Percentiles rank a stretch among this genome's conserved stretches.
phyloP scores from a whole-genome alignment of 208 protist species.

The Angomonas deanei region DNA sequence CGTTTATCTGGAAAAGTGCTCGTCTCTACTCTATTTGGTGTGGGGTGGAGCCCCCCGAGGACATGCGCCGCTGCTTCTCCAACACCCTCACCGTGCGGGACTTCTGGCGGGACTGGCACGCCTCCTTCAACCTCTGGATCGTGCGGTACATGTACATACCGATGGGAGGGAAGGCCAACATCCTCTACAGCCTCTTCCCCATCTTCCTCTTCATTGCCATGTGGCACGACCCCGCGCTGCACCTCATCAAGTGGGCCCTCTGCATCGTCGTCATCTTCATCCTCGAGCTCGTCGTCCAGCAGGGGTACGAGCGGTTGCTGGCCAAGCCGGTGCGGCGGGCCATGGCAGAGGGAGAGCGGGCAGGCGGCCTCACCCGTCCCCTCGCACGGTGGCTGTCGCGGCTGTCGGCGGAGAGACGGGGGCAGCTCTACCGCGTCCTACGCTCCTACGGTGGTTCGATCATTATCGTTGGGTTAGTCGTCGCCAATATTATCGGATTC shows the following conservation, averaged over 20 bases:
- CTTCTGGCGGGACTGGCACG: conserved; percentile 94
- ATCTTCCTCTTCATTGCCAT: conserved; percentile 92
- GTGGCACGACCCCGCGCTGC: conserved; percentile 88
- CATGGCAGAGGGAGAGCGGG: conserved; percentile 8
- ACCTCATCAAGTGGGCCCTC: conserved; percentile 65
- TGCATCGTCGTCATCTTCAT: conserved; percentile 50
- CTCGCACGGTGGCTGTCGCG: neutral
- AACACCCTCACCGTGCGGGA: conserved; percentile 78
- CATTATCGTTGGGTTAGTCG: conserved; percentile 36
- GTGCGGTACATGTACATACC: conserved; percentile 94
- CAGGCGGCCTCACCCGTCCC: neutral
- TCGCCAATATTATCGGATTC: conserved; percentile 63
- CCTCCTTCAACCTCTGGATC: conserved; percentile 92
- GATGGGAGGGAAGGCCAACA: conserved; percentile 60
- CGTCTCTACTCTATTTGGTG: conserved; percentile 71
- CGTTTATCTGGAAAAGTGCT: conserved; percentile 85
- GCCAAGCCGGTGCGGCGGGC: conserved; percentile 12
- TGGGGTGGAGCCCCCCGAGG: conserved; percentile 85
- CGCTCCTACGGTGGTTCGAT: conserved; percentile 8
- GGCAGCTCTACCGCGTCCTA: neutral
- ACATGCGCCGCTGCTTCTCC: conserved; percentile 84
- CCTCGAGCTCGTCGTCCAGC: conserved; percentile 36
- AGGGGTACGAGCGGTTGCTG: conserved; percentile 13
- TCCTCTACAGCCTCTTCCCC: conserved; percentile 62
- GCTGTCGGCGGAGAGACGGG: neutral